Conservation (phyloP, 2,329 filamentous ascomycete species). For the Dactylellina parvicollis region DNA sequence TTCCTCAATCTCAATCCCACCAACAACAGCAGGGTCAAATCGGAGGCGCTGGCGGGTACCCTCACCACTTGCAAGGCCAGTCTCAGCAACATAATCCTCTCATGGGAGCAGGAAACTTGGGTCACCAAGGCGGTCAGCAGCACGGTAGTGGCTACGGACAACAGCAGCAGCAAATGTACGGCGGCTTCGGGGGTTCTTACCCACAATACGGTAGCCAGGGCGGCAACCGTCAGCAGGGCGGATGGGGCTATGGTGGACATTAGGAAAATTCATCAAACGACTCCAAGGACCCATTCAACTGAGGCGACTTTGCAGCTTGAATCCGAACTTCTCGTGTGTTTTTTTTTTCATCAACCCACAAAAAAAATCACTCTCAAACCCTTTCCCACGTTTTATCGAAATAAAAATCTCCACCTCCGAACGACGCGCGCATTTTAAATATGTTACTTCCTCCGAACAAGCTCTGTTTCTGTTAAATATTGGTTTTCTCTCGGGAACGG, state of each 20-base stretch:
- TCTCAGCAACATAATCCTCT: conserved; percentile 50
- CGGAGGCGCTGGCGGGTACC: conserved; percentile 44
- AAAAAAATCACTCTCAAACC: conserved; percentile 12
- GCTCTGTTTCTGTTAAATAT: conserved; percentile 44
- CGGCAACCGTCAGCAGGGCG: conserved; percentile 45
- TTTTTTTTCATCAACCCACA: no score
- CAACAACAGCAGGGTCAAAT: conserved; percentile 49
- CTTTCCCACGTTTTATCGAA: conserved; percentile 34
- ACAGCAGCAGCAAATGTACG: conserved; percentile 49
- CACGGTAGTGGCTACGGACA: conserved; percentile 46
- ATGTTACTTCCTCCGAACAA: conserved; percentile 16
- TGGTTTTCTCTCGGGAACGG: conserved; percentile 21
- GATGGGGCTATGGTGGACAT: conserved; percentile 52
- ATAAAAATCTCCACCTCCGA: conserved; percentile 31
- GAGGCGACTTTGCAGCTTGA: neutral
- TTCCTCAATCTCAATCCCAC: conserved; percentile 55
- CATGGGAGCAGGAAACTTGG: conserved; percentile 31
- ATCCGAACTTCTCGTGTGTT: neutral
- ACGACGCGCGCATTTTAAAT: conserved; percentile 15
- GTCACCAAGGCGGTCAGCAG: conserved; percentile 29
- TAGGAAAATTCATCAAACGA: conserved; percentile 41
- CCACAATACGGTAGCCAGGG: conserved; percentile 45
- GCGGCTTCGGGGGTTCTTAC: conserved; percentile 46
- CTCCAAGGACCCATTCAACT: conserved; percentile 23
- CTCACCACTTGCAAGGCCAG: conserved; percentile 53